phyloP scores from a whole-genome alignment of 1,139 yeast species.

The Geotrichum citri-aurantii region DNA sequence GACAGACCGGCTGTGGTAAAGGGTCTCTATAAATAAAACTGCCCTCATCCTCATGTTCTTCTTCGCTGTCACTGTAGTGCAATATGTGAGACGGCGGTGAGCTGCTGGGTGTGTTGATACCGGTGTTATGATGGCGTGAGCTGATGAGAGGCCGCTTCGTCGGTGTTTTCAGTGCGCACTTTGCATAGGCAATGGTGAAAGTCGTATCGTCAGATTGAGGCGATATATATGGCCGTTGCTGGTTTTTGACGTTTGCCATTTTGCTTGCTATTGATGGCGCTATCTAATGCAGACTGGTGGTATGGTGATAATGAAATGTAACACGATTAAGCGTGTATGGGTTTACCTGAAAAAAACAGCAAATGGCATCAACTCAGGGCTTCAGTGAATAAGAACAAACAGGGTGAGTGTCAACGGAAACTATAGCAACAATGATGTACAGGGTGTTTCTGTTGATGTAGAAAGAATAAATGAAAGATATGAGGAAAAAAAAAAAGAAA shows the following conservation, averaged over 20 bases:
- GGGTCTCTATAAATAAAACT: constrained; percentile 1
- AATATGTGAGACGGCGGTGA: constrained; percentile 4
- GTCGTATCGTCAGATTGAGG: background rate
- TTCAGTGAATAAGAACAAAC: background rate
- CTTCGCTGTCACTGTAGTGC: background rate
- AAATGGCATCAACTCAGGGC: background rate
- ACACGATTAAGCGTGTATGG: background rate
- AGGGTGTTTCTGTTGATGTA: background rate
- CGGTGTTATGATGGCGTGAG: background rate
- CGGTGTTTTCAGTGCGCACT: background rate
- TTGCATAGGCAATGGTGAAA: background rate
- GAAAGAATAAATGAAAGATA: background rate
- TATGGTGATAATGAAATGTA: background rate
- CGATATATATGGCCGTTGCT: background rate
- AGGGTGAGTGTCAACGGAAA: background rate
- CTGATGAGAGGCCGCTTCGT: background rate
- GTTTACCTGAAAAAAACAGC: background rate
- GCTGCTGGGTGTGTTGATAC: constrained; percentile 2
- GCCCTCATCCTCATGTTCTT: background rate
- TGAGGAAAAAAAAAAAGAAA: constrained; percentile 1
- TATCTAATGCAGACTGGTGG: background rate
- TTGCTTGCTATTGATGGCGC: background rate
- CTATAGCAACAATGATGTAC: background rate
- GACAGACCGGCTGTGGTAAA: background rate
- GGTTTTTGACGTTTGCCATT: background rate